These are phyloP conservation scores for Elsinoe fawcettii DNA, from an alignment of 2,329 filamentous ascomycete species.

Conservation along the genomic window DNA sequence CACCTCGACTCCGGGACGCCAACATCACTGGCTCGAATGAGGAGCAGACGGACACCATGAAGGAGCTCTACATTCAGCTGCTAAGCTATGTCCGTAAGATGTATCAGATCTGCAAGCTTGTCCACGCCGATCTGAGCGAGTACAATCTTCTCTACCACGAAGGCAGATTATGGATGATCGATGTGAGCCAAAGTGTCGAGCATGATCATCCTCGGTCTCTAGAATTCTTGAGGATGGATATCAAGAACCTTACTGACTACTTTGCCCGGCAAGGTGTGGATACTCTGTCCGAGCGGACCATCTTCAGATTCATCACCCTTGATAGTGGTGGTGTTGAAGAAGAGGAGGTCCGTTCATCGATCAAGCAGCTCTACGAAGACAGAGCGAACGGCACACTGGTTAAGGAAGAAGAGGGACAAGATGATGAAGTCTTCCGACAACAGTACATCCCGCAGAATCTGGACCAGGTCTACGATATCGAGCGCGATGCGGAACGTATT, in stretches of 20 bases:
- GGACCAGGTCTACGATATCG: slow-evolving; percentile 92
- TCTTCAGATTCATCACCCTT: slow-evolving; percentile 75
- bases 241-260: slow-evolving; percentile 93
- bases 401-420: slow-evolving; percentile 58
- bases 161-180: slow-evolving; percentile 79
- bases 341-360: slow-evolving; percentile 50
- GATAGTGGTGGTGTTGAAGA: slow-evolving; percentile 53
- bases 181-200: slow-evolving; percentile 95
- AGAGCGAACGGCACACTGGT: slow-evolving; percentile 45
- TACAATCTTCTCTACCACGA: slow-evolving; percentile 94
- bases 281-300: slow-evolving; percentile 65
- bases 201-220: slow-evolving; percentile 88
- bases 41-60: slow-evolving; percentile 60
- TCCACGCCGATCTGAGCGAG: slow-evolving; percentile 94
- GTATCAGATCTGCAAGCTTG: slow-evolving; percentile 84
- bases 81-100: slow-evolving; percentile 83
- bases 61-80: slow-evolving; percentile 70
- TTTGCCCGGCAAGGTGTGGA: slow-evolving; percentile 82
- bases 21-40: slow-evolving; percentile 52
- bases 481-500: slow-evolving; percentile 76
- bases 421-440: slow-evolving; percentile 88
- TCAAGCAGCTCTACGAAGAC: slow-evolving; percentile 61
- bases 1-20: slow-evolving; percentile 83
- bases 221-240: slow-evolving; percentile 95
- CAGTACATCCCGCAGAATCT: slow-evolving; percentile 95